A percentile compares a stretch with the other conserved stretches of the same genome.
These are phyloP conservation scores for Wallacemonas collosoma DNA, from an alignment of 208 protist genomes.

Conservation along the genomic window DNA sequence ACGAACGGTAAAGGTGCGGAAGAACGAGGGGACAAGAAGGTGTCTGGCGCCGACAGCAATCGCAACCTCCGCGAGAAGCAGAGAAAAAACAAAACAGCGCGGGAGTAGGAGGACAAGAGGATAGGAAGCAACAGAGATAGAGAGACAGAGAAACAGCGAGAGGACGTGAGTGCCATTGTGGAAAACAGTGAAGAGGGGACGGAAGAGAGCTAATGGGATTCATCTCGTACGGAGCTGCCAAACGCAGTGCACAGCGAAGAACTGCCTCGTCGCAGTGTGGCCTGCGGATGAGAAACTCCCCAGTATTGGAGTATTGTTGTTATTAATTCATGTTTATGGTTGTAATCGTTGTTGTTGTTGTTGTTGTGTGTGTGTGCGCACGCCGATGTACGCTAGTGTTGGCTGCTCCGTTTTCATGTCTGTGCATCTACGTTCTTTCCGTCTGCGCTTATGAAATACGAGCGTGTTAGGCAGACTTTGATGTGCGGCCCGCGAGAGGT, in stretches of 20 bases:
- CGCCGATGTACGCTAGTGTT: too few relatives aligned
- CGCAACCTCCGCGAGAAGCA: background rate
- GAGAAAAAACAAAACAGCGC: background rate
- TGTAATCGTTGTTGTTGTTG: too few relatives aligned
- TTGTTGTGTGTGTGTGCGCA: too few relatives aligned
- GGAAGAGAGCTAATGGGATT: background rate
- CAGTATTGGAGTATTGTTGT: too few relatives aligned
- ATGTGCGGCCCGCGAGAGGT: conserved; percentile 25
- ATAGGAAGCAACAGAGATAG: background rate
- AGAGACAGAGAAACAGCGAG: conserved; percentile 15
- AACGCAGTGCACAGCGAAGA: too few relatives aligned
- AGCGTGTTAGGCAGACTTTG: background rate
- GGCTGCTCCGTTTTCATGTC: too few relatives aligned
- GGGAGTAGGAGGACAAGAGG: background rate
- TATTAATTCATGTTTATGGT: too few relatives aligned
- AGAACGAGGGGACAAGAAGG: background rate
- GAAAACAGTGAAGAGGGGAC: too few relatives aligned
- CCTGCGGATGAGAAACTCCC: too few relatives aligned
- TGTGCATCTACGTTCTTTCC: too few relatives aligned
- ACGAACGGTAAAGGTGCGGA: background rate
- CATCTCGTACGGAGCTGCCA: background rate
- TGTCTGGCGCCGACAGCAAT: background rate
- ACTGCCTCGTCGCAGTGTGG: too few relatives aligned
- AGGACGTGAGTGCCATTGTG: background rate
- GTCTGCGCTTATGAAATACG: too few relatives aligned